Evolutionary conservation across 495 filamentous ascomycete species (phyloP), one percentile per base, ranked within the genome.

Genomic region (Polyplosphaeria fusca): DNA sequence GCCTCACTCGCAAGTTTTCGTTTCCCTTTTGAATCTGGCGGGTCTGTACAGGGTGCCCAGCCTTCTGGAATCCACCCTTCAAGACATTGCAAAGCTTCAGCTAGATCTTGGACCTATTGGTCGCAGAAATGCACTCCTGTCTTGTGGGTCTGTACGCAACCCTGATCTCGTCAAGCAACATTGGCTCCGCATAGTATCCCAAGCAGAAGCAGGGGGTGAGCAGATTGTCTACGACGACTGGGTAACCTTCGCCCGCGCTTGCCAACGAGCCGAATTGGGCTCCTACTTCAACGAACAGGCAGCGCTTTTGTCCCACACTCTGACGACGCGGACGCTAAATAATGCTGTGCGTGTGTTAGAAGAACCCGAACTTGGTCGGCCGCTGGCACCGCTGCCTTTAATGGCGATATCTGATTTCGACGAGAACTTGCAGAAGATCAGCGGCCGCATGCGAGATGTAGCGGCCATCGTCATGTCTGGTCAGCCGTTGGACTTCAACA

Each of bases 391-490:
- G 3, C 5, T 47, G n/a, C 27, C 25, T 1, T 19, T 19, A 5
- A 64, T 64, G 48, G 39, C 43, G n/a, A n/a, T 25, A 7, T 38
- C 28, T 5, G 47, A 53, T 7, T 48, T 60, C 23, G 39, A 42
- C 1, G 16, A 30, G 13, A 19, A 44, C 12, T 35, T 60, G n/a
- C 32, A 39, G 9, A 16, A 14, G 12, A 38, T 65, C 18, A 20
- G 47, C 18, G 28, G 32, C 7, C 40, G 27, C 4, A 38, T 65
- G 9, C 13, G 23, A 18, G 51, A 65, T 19, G 52, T 65, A 18
- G 47, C 52, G 1, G 42, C 52, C 2, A 41, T 61, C 9, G 23
- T 61, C 44, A 60, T 57, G 53, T 58, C 58, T 19, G 45, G 58
- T 13, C 52, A 53, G 19, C 48, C 55, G 1, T 26, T 62, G 42